These are phyloP conservation scores for Monilinia aucupariae DNA, from an alignment of 2,329 filamentous ascomycete species.

Conservation along the genomic window DNA sequence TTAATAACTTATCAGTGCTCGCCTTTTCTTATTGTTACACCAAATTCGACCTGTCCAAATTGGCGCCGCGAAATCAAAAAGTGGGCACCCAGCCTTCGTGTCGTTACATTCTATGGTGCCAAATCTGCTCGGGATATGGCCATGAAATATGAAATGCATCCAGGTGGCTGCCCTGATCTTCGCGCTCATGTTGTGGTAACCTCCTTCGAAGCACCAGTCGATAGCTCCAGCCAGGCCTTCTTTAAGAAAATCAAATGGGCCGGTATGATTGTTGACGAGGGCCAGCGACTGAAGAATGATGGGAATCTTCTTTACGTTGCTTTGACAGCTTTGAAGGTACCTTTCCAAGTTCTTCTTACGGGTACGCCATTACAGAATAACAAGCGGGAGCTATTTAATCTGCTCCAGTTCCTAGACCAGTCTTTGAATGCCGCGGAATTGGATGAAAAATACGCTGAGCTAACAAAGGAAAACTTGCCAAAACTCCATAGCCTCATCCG, in stretches of 20 bases:
- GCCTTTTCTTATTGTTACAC: conserved; percentile 89
- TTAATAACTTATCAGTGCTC: conserved; percentile 53
- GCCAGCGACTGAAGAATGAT: conserved; percentile 92
- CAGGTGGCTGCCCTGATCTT: conserved; percentile 57
- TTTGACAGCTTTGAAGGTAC: conserved; percentile 66
- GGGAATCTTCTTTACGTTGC: conserved; percentile 74
- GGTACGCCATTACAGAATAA: conserved; percentile 94
- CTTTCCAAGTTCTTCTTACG: conserved; percentile 81
- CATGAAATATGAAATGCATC: conserved; percentile 81
- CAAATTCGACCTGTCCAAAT: conserved; percentile 93
- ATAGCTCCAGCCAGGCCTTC: conserved; percentile 59
- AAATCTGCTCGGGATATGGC: conserved; percentile 68
- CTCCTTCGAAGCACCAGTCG: conserved; percentile 84
- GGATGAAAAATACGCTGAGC: conserved; percentile 68
- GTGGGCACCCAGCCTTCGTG: conserved; percentile 79
- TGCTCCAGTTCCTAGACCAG: conserved; percentile 87
- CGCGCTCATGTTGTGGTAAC: conserved; percentile 89
- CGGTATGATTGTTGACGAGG: conserved; percentile 88
- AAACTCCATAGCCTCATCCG: conserved; percentile 80
- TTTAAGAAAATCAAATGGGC: conserved; percentile 75
- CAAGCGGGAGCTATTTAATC: conserved; percentile 86
- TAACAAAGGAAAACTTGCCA: conserved; percentile 76
- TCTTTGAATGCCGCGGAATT: conserved; percentile 63
- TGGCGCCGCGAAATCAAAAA: conserved; percentile 95
- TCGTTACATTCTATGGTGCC: conserved; percentile 89